phyloP scores from a whole-genome alignment of 352 stramenopile species.

The Phytophthora europaea region DNA sequence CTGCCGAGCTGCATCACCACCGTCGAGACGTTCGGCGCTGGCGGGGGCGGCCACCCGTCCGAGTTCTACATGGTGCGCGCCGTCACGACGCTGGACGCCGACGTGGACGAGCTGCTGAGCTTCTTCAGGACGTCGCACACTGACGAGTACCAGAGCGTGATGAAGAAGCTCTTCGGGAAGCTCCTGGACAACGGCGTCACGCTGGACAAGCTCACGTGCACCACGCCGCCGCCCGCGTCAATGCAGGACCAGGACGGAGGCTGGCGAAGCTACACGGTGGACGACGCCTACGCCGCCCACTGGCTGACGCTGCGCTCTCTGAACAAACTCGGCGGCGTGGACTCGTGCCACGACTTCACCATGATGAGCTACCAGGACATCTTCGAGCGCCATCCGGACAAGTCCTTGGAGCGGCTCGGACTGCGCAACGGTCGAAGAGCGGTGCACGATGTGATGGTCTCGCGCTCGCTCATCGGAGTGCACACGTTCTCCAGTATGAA shows the following conservation, averaged over 20 bases:
- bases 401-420: constrained; percentile 37
- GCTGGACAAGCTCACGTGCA: constrained; percentile 59
- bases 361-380: constrained; percentile 67
- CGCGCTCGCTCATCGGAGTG: constrained; percentile 56
- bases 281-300: constrained; percentile 65
- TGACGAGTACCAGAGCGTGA: constrained; percentile 42
- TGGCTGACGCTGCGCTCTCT: constrained; percentile 55
- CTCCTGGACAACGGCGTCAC: constrained; percentile 46
- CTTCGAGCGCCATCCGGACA: constrained; percentile 47
- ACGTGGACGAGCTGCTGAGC: constrained; percentile 47
- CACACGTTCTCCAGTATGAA: constrained; percentile 65
- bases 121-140: constrained; percentile 43
- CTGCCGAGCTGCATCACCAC: constrained; percentile 48
- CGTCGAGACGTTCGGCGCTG: constrained; percentile 40
- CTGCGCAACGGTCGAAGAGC: constrained; percentile 23
- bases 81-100: constrained; percentile 56
- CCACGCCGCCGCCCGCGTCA: constrained; percentile 40
- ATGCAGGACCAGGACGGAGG: constrained; percentile 15
- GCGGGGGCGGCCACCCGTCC: constrained; percentile 45
- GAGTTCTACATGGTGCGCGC: constrained; percentile 69
- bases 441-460: constrained; percentile 6
- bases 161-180: constrained; percentile 60
- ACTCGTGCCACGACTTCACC: constrained; percentile 61
- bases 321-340: constrained; percentile 33
- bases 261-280: constrained; percentile 44